phyloP scores from a whole-genome alignment of 2,329 filamentous ascomycete species.

The Fusarium guadeloupense region DNA sequence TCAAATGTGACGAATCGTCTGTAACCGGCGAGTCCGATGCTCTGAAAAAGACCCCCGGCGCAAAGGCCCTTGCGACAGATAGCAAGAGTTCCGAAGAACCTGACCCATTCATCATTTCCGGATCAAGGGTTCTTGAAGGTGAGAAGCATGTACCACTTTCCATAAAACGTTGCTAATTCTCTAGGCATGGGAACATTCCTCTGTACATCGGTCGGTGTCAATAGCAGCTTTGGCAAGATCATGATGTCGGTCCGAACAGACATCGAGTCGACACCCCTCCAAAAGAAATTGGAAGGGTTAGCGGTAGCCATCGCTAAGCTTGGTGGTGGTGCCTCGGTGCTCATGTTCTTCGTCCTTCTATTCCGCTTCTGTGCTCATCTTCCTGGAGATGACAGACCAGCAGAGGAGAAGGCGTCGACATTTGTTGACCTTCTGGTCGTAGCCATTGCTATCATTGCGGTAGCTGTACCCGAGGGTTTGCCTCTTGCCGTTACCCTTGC shows the following conservation, averaged over 20 bases:
- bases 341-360: conserved; percentile 85
- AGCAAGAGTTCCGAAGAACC: conserved; percentile 75
- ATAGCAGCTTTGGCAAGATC: conserved; percentile 79
- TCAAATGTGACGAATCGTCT: conserved; percentile 21
- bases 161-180: background rate
- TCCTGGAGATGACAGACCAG: conserved; percentile 56
- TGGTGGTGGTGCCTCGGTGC: conserved; percentile 78
- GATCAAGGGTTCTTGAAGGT: conserved; percentile 78
- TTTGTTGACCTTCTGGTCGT: conserved; percentile 81
- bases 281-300: conserved; percentile 78
- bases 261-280: conserved; percentile 78
- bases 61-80: conserved; percentile 75
- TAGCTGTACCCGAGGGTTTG: conserved; percentile 80
- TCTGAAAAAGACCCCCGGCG: conserved; percentile 72
- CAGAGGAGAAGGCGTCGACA: conserved; percentile 80
- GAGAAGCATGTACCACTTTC: background rate
- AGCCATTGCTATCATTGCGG: conserved; percentile 81
- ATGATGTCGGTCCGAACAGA: conserved; percentile 78
- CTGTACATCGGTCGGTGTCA: conserved; percentile 76
- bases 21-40: conserved; percentile 81
- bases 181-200: conserved; percentile 69
- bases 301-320: conserved; percentile 82
- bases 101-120: conserved; percentile 90
- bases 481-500: conserved; percentile 81
- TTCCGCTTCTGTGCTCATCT: conserved; percentile 84